Evolutionary conservation across 345 rosid species (phyloP).

Genomic region (Populus nigra): DNA sequence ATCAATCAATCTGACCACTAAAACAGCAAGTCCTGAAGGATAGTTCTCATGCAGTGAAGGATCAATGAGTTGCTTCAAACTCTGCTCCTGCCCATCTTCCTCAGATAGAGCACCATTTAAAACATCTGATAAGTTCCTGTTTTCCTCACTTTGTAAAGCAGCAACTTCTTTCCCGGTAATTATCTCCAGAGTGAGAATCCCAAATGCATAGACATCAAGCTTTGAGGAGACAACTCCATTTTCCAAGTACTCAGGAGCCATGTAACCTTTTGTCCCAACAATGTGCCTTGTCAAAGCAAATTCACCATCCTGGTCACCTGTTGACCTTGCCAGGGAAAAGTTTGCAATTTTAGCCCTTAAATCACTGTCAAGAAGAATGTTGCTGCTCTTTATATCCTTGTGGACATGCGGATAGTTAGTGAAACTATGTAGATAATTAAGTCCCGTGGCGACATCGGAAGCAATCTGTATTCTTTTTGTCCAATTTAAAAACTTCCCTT

Average conservation of each 20-base stretch:
- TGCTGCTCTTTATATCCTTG: slow-evolving; percentile 47
- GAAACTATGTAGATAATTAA: slow-evolving; percentile 73
- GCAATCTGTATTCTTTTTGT: slow-evolving; percentile 57
- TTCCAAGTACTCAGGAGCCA: slow-evolving; percentile 87
- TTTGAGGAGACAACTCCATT: slow-evolving; percentile 68
- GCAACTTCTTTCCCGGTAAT: slow-evolving; percentile 60
- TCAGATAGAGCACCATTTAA: slow-evolving; percentile 19
- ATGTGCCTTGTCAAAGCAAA: slow-evolving; percentile 73
- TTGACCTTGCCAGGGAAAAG: slow-evolving; percentile 48
- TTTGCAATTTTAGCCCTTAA: slow-evolving; percentile 58
- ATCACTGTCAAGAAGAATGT: slow-evolving; percentile 48
- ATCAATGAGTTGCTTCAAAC: slow-evolving; percentile 35
- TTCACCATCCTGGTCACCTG: slow-evolving; percentile 43
- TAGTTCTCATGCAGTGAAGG: slow-evolving; percentile 40
- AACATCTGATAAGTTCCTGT: slow-evolving; percentile 29
- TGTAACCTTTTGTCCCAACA: slow-evolving; percentile 75
- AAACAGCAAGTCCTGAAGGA: slow-evolving; percentile 41
- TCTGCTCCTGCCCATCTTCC: slow-evolving; percentile 28
- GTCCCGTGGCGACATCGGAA: slow-evolving; percentile 71
- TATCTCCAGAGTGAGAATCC: slow-evolving; percentile 64
- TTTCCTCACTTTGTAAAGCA: slow-evolving; percentile 33
- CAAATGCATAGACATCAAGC: slow-evolving; percentile 82
- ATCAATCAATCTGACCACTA: slow-evolving; percentile 40
- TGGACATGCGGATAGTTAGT: slow-evolving; percentile 53
- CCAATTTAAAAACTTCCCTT: slow-evolving; percentile 46